phyloP scores from a whole-genome alignment of 2,329 filamentous ascomycete species.

The Juglanconis oblonga region DNA sequence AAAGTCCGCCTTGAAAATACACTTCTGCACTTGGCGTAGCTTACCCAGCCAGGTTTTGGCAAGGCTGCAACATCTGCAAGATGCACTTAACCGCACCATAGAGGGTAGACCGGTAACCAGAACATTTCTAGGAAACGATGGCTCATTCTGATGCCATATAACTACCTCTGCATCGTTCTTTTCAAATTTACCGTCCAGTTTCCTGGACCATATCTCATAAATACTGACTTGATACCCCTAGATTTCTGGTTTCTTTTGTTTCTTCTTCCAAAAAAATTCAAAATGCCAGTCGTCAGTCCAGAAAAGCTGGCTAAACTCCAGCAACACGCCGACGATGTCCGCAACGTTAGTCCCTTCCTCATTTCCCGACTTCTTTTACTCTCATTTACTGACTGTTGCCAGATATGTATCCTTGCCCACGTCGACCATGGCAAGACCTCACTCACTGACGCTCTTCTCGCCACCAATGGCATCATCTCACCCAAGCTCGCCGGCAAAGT shows the following conservation, averaged over 20 bases:
- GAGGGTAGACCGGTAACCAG: background rate
- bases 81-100: no score
- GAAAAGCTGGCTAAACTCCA: slow-evolving; percentile 91
- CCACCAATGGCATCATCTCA: slow-evolving; percentile 99
- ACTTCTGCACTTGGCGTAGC: no score
- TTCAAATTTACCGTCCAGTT: slow-evolving; percentile 9
- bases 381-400: slow-evolving; percentile 29
- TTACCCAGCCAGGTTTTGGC: no score
- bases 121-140: slow-evolving; percentile 5
- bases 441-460: slow-evolving; percentile 89
- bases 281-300: slow-evolving; percentile 87
- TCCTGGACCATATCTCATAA: background rate
- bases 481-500: slow-evolving; percentile 97
- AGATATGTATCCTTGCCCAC: slow-evolving; percentile 92
- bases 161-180: slow-evolving; percentile 12
- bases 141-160: slow-evolving; percentile 19
- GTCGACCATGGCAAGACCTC: slow-evolving; percentile 99
- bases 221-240: slow-evolving; percentile 4
- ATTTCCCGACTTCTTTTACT: slow-evolving; percentile 19
- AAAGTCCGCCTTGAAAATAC: no score
- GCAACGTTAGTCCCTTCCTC: slow-evolving; percentile 67
- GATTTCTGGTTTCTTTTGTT: background rate
- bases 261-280: slow-evolving; percentile 25
- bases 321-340: slow-evolving; percentile 79
- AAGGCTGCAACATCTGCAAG: background rate